Evolutionary conservation across 148 eudicot species (phyloP).

Genomic region (Gaultheria prostrata): DNA sequence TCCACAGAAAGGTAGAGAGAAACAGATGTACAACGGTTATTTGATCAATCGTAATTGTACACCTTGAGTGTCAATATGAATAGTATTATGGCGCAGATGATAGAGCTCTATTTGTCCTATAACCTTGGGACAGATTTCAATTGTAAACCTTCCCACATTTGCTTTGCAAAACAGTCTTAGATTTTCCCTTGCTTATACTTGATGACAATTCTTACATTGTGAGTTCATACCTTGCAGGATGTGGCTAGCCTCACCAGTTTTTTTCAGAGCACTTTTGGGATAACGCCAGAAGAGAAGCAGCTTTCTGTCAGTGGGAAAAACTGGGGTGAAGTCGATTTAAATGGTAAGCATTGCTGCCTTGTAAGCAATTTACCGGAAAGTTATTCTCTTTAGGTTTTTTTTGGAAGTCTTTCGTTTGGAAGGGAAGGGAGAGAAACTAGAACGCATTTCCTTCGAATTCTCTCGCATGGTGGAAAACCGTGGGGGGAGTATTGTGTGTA

Average conservation of each 20-base stretch:
- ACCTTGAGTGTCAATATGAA: not conserved
- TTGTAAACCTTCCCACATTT: too few relatives aligned
- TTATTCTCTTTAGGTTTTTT: not conserved
- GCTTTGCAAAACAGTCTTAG: not conserved
- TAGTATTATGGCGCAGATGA: not conserved
- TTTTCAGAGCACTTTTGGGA: slow-evolving; percentile 61
- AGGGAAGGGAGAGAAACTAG: not conserved
- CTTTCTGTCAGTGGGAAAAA: slow-evolving; percentile 92
- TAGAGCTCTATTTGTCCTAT: not conserved
- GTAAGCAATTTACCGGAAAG: slow-evolving; percentile 4
- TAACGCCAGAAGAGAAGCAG: slow-evolving; percentile 85
- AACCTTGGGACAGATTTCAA: not conserved
- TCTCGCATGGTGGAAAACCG: not conserved
- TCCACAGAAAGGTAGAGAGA: not conserved
- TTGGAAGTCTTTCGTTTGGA: not conserved
- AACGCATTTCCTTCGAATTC: not conserved
- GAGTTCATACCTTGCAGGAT: slow-evolving; percentile 49
- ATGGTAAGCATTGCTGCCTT: slow-evolving; percentile 42
- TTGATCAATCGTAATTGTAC: not conserved
- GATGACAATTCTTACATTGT: not conserved
- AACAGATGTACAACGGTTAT: not conserved
- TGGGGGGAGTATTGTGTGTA: not conserved
- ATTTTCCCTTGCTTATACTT: not conserved
- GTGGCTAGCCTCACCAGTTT: slow-evolving; percentile 62
- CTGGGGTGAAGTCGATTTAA: slow-evolving; percentile 90